Percentiles rank a stretch among this genome's conserved stretches.
Evolutionary conservation across 306 rosid genomes (phyloP).

Genomic region (Cicer bijugum): DNA sequence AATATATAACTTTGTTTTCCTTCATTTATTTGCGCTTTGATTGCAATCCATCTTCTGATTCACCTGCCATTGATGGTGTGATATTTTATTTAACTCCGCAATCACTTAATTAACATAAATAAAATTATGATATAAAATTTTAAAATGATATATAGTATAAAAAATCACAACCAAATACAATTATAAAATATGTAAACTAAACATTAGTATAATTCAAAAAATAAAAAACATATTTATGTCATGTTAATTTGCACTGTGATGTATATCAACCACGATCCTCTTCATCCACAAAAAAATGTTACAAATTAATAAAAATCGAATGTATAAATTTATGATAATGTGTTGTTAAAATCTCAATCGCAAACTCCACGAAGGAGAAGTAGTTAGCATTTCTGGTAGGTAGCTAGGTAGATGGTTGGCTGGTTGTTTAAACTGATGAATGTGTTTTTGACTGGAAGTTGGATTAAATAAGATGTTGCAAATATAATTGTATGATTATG

Average conservation of each 20-base stretch:
- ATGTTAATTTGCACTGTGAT: not conserved
- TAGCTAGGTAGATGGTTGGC: constrained; percentile 13
- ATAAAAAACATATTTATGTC: not conserved
- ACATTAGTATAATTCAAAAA: not conserved
- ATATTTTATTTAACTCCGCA: not conserved
- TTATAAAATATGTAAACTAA: not conserved
- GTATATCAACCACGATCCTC: not conserved
- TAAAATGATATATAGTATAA: too few species aligned
- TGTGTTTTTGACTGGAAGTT: too few species aligned
- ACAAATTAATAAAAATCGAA: constrained; percentile 13
- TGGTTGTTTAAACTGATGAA: constrained; percentile 29
- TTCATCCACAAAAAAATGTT: not conserved
- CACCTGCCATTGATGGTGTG: not conserved
- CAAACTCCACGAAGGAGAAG: not conserved
- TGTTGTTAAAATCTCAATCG: not conserved
- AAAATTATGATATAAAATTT: too few species aligned
- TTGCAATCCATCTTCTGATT: not conserved
- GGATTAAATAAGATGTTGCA: too few species aligned
- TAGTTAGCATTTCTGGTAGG: constrained; percentile 7
- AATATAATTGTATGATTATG: too few species aligned
- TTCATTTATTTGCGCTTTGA: not conserved
- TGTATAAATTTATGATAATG: not conserved
- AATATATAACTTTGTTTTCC: not conserved
- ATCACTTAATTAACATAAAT: too few species aligned
- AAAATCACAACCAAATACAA: not conserved